Base-by-base conservation (phyloP, 164 flowering plant species). In the Hamamelis virginiana region DNA sequence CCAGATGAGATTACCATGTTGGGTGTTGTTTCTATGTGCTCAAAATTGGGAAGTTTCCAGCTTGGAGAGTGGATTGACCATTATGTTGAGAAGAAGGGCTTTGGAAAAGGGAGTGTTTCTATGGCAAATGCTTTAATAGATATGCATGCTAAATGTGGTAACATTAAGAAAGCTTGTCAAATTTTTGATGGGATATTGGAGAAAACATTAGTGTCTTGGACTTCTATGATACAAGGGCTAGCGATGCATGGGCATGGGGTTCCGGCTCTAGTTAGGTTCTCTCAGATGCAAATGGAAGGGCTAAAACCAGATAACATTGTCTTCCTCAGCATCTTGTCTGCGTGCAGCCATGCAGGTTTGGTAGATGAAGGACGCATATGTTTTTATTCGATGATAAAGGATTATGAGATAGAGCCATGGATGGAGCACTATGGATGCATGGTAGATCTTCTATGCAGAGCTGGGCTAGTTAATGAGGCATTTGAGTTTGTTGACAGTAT, bases 71-170 rank as follows among this genome's bases (percentile, higher is more conserved):
- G 76, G 80, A 68, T 75, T 52, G 73, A 75, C 59, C 27, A 64
- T 5, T 74, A 74, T 53, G 67, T 80, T 9, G 53, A 61, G 70
- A 60, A 47, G 25, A 69, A 65, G 19, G 69, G 71, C 6, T 53
- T 55, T 25, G 59, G 27, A 58, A 56, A 57, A 52, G 61, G 56
- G 50, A 55, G 46, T 33, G 9, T 16, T 27, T 19, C 26, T 14
- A 50, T 82, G 2, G 48, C 77, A 64, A 82, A 80, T 78, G 78
- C 81, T 60, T 75, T 83, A 6, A 76, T 80, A 51, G 83, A 75
- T 60, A 83, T 83, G 86, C 76, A 80, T 75, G 72, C 82, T 5
- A 83, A 78, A 78, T 83, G 82, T 43, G 83, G 83, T 16, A 75
- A 76, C 69, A 69, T 83, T 16, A 59, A 68, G 41, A 76, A 62